Evolutionary conservation across 306 rosid species (phyloP).

Genomic region (Cucumis hystrix): DNA sequence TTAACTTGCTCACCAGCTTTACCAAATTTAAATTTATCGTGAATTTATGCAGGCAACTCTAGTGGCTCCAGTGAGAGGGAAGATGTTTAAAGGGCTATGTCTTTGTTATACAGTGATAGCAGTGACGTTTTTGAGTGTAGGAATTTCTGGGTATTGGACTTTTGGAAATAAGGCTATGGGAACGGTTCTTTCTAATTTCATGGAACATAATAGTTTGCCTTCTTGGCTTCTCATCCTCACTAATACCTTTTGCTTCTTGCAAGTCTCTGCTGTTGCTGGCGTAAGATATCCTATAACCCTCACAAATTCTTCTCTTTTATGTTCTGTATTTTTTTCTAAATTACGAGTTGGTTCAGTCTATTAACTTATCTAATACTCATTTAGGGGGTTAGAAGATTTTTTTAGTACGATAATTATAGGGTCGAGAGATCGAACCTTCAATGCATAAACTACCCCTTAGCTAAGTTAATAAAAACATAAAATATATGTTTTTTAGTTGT

Average conservation of each 20-base stretch:
- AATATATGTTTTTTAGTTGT: no score
- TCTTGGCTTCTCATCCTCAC: constrained; percentile 61
- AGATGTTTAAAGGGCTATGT: constrained; percentile 76
- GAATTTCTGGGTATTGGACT: constrained; percentile 79
- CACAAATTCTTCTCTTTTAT: no score
- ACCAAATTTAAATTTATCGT: no score
- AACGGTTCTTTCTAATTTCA: constrained; percentile 40
- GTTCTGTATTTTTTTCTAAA: no score
- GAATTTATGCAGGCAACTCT: constrained; percentile 46
- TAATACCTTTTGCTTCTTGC: constrained; percentile 32
- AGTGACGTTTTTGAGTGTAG: constrained; percentile 35
- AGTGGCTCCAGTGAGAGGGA: constrained; percentile 64
- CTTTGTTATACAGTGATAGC: constrained; percentile 50
- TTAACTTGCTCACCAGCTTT: no score
- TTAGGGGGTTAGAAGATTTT: no score
- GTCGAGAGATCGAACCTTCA: no score
- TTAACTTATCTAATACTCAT: no score
- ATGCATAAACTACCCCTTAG: no score
- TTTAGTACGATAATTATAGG: no score
- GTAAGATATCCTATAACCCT: constrained; percentile 18
- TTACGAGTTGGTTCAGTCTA: no score
- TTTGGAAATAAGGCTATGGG: constrained; percentile 49
- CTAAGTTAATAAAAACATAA: no score
- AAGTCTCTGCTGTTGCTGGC: constrained; percentile 49
- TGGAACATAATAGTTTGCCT: constrained; percentile 25